Conservation (phyloP, 1,139 yeast genomes). For the Ogataea hybrid region DNA sequence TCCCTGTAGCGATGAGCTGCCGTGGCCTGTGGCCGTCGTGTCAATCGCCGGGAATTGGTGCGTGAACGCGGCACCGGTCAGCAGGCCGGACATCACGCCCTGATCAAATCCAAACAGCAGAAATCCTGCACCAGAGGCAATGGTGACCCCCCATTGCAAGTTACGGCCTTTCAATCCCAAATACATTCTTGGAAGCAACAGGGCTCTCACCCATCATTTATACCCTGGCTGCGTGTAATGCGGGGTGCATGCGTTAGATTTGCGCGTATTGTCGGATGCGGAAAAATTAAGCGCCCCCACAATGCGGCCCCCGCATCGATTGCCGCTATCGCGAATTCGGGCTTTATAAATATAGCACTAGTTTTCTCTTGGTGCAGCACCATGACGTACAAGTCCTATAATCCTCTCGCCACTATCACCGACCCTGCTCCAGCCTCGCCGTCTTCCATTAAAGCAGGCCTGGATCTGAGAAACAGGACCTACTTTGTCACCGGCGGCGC, state of each 20-base stretch:
- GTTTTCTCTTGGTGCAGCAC: not conserved
- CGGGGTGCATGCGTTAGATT: slow-evolving; percentile 1
- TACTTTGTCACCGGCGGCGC: slow-evolving; percentile 20
- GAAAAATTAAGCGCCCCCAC: not conserved
- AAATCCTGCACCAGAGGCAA: slow-evolving; percentile 63
- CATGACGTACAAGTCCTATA: slow-evolving; percentile 10
- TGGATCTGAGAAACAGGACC: slow-evolving; percentile 12
- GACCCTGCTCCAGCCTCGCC: slow-evolving; percentile 16
- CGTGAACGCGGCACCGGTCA: slow-evolving; percentile 59
- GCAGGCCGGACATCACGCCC: slow-evolving; percentile 73
- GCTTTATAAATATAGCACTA: not conserved
- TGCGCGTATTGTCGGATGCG: not conserved
- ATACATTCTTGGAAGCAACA: slow-evolving; percentile 3
- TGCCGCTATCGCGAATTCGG: not conserved
- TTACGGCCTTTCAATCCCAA: slow-evolving; percentile 47
- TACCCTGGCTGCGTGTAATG: not conserved
- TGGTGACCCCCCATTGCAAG: slow-evolving; percentile 47
- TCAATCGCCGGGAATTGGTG: slow-evolving; percentile 55
- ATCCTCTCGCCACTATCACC: slow-evolving; percentile 11
- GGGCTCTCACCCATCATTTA: not conserved
- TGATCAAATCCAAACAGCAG: slow-evolving; percentile 77
- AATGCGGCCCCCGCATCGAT: not conserved
- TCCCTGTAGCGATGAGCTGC: slow-evolving; percentile 49
- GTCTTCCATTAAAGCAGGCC: slow-evolving; percentile 12
- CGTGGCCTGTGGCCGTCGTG: slow-evolving; percentile 15